Base-by-base conservation (phyloP, 495 filamentous ascomycete genomes). In the Bathelium albidoporum region DNA sequence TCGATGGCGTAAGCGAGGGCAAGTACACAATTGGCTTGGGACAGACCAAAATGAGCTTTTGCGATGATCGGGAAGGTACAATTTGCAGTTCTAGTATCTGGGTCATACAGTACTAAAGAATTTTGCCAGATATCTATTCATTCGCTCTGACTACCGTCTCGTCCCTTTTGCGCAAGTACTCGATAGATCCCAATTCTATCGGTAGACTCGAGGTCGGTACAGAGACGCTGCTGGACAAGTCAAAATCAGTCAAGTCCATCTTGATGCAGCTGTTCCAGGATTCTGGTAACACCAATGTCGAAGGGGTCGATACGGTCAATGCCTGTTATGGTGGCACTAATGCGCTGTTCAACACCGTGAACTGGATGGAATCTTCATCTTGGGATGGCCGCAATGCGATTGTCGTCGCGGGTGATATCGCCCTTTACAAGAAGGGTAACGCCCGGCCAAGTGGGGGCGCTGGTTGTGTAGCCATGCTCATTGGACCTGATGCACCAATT, bases 11-110 rank as follows among this genome's bases (percentile, higher is more conserved):
- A 68, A 85, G 85, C 71, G 74, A 84, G 58, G 94, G 94, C 66
- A 98, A 98, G 77, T 98, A 98, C 83, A 98, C 94, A 68, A 98
- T 98, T 78, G 94, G 94, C 80, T 88, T 98, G 59, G 94, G 94
- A 70, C 94, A 97, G 86, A 97, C 93, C 68, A 96, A 94, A 80
- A 98, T 98, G 94, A 92, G 88, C 83, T 98, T 98, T 82, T 97
- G 95, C 75, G 94, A 98, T 81, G 94, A 98, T 77, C 84, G 91
- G 71, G 94, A 98, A 83, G 93, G 93, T 96, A 78, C 78, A 81
- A 78, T 1, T 32, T n/a, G n/a, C n/a, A n/a, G n/a, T n/a, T n/a
- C n/a, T n/a, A n/a, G n/a, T n/a, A n/a, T n/a, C n/a, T n/a, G n/a
- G n/a, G n/a, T n/a, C 39, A 43, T n/a, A 22, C 24, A 28, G 7